These are phyloP conservation scores for Eutreptiella sp. DNA, from an alignment of 208 protist species.

Conservation along the genomic window DNA sequence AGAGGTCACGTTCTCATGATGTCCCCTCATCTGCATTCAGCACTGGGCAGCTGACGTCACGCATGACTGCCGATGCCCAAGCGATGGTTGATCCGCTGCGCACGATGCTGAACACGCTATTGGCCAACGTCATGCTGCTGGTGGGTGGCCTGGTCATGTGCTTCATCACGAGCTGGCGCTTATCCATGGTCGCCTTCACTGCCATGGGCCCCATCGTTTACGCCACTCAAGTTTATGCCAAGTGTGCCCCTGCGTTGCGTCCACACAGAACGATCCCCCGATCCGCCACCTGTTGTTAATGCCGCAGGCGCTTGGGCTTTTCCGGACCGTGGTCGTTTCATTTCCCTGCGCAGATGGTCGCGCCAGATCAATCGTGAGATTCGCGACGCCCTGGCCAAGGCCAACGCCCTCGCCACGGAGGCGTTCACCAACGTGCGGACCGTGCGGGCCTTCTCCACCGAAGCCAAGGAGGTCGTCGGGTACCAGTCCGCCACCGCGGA, in stretches of 20 bases:
- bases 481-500: too few species aligned
- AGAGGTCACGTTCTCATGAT: too few species aligned
- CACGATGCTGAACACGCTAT: slow-evolving; percentile 5
- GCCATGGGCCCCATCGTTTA: slow-evolving; percentile 12
- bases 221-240: slow-evolving; percentile 2
- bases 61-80: too few species aligned
- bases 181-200: slow-evolving; percentile 22
- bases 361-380: slow-evolving; percentile 17
- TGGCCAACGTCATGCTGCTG: slow-evolving; percentile 17
- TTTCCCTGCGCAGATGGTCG: too few species aligned
- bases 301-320: too few species aligned
- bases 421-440: slow-evolving; percentile 12
- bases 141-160: slow-evolving; percentile 14
- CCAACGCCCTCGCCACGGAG: neutral
- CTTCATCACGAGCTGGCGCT: slow-evolving; percentile 13
- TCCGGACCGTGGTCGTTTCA: too few species aligned
- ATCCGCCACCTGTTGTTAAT: too few species aligned
- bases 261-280: too few species aligned
- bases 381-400: neutral
- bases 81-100: too few species aligned
- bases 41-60: too few species aligned
- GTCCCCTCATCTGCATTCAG: too few species aligned
- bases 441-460: slow-evolving; percentile 18
- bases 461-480: neutral
- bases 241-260: too few species aligned